phyloP scores from a whole-genome alignment of 2,329 filamentous ascomycete genomes.

The Verticillium albo-atrum region DNA sequence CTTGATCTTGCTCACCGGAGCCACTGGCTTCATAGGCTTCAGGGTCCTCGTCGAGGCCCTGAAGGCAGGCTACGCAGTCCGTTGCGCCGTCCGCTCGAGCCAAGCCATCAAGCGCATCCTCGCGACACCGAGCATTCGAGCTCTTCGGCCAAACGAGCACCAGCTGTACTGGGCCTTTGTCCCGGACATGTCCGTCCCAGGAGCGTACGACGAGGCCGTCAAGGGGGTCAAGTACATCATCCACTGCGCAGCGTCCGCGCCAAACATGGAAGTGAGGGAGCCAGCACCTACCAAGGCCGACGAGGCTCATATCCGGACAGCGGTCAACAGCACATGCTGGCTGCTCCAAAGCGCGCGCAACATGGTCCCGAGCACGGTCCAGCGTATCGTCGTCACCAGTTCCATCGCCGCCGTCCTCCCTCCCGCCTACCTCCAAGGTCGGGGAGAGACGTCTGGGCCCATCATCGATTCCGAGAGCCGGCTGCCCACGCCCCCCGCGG shows the following conservation, averaged over 20 bases:
- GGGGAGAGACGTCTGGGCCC: neutral
- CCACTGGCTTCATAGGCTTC: constrained; percentile 24
- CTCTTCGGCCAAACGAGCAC: constrained; percentile 5
- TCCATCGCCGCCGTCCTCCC: constrained; percentile 21
- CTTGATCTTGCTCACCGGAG: constrained; percentile 20
- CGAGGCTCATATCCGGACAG: neutral
- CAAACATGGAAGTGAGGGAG: neutral
- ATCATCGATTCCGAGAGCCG: neutral
- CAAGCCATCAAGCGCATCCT: constrained; percentile 7
- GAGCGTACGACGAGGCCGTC: constrained; percentile 35
- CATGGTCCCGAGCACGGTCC: constrained; percentile 18
- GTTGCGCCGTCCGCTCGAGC: constrained; percentile 21
- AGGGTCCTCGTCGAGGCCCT: constrained; percentile 18
- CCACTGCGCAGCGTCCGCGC: constrained; percentile 21
- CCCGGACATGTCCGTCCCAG: constrained; percentile 18
- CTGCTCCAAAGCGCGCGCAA: neutral
- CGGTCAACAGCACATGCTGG: neutral
- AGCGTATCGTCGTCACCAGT: constrained; percentile 36
- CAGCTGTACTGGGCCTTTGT: neutral
- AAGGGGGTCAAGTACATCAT: constrained; percentile 31
- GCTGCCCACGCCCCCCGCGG: neutral
- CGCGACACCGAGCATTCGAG: constrained; percentile 6
- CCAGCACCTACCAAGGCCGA: neutral
- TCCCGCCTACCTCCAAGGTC: neutral
- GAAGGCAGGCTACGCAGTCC: constrained; percentile 19